These are phyloP conservation scores for Sarocladiaceae sp. DNA, from an alignment of 2,329 filamentous ascomycete genomes.

Conservation along the genomic window DNA sequence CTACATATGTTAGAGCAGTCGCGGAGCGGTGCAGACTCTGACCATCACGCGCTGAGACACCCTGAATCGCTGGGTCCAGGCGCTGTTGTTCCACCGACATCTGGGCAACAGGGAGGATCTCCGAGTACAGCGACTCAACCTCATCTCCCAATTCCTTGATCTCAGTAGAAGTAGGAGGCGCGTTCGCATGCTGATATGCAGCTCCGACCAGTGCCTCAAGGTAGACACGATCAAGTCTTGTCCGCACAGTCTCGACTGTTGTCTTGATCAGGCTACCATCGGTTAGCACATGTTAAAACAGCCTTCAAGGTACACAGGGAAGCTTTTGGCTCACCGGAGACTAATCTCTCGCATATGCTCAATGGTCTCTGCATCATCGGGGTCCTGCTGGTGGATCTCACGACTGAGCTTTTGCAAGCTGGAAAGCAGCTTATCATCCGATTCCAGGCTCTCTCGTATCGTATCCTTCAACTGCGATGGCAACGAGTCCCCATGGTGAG, in stretches of 20 bases:
- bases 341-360: conserved; percentile 53
- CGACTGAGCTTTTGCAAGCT: conserved; percentile 61
- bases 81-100: conserved; percentile 66
- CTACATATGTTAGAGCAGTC: conserved; percentile 45
- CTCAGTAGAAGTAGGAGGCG: conserved; percentile 29
- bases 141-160: conserved; percentile 52
- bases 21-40: conserved; percentile 38
- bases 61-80: conserved; percentile 51
- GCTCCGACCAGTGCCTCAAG: conserved; percentile 35
- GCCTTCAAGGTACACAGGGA: too few relatives aligned
- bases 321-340: conserved; percentile 47
- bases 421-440: conserved; percentile 59
- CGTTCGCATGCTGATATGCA: conserved; percentile 15
- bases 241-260: conserved; percentile 48
- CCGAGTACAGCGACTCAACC: conserved; percentile 61
- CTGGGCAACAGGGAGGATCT: conserved; percentile 62
- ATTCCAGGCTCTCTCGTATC: conserved; percentile 43
- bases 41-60: conserved; percentile 35
- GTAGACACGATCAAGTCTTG: conserved; percentile 49
- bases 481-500: conserved; percentile 38
- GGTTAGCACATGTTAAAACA: neutral
- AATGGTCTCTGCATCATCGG: conserved; percentile 45
- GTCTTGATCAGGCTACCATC: conserved; percentile 46
- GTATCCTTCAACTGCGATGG: conserved; percentile 40
- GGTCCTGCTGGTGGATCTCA: conserved; percentile 48